Base-by-base conservation (phyloP, 1,284 basidiomycete genomes). In the Irpex lacteus region DNA sequence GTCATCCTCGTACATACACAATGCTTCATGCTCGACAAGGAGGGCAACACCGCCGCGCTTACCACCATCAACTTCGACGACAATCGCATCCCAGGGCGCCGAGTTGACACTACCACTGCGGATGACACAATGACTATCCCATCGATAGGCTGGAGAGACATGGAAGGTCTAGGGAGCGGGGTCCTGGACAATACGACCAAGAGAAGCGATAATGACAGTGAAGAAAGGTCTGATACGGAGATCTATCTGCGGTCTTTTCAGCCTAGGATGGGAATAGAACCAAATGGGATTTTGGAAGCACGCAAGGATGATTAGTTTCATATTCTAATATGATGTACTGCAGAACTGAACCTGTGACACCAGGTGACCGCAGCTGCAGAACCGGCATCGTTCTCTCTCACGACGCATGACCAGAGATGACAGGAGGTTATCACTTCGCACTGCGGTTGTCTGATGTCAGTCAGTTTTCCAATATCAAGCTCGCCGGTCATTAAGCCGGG, bases 1-100 rank as follows among this genome's bases (percentile, higher is more conserved):
- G 64, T 69, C 53, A 57, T 69, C 19, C 63, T 68, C 47, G 66
- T 68, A 11, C 54, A 66, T 63, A 64, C 63, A 11, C 61, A 68
- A 58, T 57, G 61, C 36, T 67, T 63, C 44, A 44, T 66, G 40
- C 67, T 67, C 56, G 61, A 58, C 32, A 50, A 59, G 19, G 21
- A 56, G 7, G 54, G 54, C 36, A 47, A 19, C 32, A 59, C 15
- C 13, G 38, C 34, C 15, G 49, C 49, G 40, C 44, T 18, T 60
- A 18, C 58, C 15, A 49, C n/a, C 15, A 49, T 59, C 36, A 47
- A 34, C 59, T 49, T 44, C 50, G 59, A 18, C 47, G 21, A 26
- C 32, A 34, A 3, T 34, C 32, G 32, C 32, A 34, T 6, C 32
- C 32, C 32, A 3, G 32, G 32, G 32, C 32, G 32, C 32, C 5